phyloP scores from a whole-genome alignment of 306 rosid genomes.

The Dalbergia oliveri region DNA sequence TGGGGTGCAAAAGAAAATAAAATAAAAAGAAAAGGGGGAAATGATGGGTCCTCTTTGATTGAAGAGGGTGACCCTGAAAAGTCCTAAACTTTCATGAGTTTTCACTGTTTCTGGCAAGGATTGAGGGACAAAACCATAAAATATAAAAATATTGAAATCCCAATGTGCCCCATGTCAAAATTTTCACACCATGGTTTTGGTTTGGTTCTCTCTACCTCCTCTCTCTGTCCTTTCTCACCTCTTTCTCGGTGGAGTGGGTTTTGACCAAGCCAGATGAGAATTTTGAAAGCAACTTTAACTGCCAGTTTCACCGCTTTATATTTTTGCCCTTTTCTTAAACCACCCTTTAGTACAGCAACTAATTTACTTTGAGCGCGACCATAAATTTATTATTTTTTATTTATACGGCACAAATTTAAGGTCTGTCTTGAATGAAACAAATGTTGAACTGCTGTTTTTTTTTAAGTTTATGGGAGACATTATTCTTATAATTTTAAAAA shows the following conservation, averaged over 20 bases:
- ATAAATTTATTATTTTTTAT: too few relatives aligned
- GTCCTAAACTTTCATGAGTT: conserved; percentile 81
- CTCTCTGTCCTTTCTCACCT: conserved; percentile 50
- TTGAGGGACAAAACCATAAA: conserved; percentile 55
- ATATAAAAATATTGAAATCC: conserved; percentile 61
- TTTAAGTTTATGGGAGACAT: too few relatives aligned
- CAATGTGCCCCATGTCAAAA: conserved; percentile 56
- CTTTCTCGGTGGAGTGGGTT: conserved; percentile 55
- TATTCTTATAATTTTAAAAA: too few relatives aligned
- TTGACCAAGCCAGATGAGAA: conserved; percentile 58
- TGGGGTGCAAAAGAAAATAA: not conserved
- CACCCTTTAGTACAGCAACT: too few relatives aligned
- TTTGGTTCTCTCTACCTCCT: not conserved
- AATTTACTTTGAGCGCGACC: too few relatives aligned
- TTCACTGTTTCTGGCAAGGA: conserved; percentile 88
- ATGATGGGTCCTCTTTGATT: conserved; percentile 69
- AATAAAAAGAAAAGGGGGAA: conserved; percentile 21
- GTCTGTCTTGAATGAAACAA: too few relatives aligned
- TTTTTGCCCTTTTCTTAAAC: too few relatives aligned
- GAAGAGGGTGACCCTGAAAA: conserved; percentile 81
- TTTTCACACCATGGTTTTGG: conserved; percentile 38
- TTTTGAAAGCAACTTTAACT: conserved; percentile 67
- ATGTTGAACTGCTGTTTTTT: too few relatives aligned
- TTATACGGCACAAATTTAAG: too few relatives aligned
- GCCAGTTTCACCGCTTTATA: conserved; percentile 48